Percentiles rank a stretch among this genome's conserved stretches.
phyloP scores from a whole-genome alignment of 2,329 filamentous ascomycete species.

The Trichoderma sp. region DNA sequence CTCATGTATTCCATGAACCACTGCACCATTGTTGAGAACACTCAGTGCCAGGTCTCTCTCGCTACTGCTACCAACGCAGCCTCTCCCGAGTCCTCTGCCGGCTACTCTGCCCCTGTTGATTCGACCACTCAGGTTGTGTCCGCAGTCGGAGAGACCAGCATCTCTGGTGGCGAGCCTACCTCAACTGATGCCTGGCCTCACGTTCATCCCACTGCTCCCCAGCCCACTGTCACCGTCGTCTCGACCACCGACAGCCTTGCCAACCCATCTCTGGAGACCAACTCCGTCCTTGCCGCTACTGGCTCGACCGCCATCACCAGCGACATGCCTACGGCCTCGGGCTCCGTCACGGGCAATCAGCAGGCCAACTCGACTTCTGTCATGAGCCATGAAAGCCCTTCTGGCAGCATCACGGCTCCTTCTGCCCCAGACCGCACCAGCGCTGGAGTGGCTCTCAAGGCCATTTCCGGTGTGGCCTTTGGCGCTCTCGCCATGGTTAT shows the following conservation, averaged over 20 bases:
- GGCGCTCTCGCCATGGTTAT: conserved; percentile 29
- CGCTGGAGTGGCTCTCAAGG: conserved; percentile 27
- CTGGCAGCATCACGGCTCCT: conserved; percentile 24
- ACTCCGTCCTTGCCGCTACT: conserved; percentile 23
- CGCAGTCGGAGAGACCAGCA: neutral
- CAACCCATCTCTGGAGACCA: conserved; percentile 24
- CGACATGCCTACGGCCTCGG: conserved; percentile 19
- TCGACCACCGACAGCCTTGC: conserved; percentile 24
- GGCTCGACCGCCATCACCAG: conserved; percentile 18
- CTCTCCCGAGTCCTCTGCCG: conserved; percentile 19
- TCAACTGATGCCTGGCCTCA: conserved; percentile 3
- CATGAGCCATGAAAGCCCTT: conserved; percentile 22
- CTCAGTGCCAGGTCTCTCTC: conserved; percentile 32
- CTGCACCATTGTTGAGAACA: conserved; percentile 36
- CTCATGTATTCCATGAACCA: conserved; percentile 36
- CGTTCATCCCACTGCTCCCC: neutral
- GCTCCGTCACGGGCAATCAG: conserved; percentile 18
- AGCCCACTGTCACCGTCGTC: conserved; percentile 20
- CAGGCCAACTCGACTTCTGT: conserved; percentile 25
- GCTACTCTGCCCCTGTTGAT: conserved; percentile 1
- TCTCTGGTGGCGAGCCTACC: neutral
- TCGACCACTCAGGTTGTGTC: neutral
- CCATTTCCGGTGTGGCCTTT: conserved; percentile 25
- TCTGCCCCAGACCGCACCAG: conserved; percentile 32
- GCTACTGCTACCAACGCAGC: conserved; percentile 26